A percentile compares a stretch with the other conserved stretches of the same genome.
These are phyloP conservation scores for Discostella stelligeroides DNA, from an alignment of 108 stramenopile species.

Conservation along the genomic window DNA sequence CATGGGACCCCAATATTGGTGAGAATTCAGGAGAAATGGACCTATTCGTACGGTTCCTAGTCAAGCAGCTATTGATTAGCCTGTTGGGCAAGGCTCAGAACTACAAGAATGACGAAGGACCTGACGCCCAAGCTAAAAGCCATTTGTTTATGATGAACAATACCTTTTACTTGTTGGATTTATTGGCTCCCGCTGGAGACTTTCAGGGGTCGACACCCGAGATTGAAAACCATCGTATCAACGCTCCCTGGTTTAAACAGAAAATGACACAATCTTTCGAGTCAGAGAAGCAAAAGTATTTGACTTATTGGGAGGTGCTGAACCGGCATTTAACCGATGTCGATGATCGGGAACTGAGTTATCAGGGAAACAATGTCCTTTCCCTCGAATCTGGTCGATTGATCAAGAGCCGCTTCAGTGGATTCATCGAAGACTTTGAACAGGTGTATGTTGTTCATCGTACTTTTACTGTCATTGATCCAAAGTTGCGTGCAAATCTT, in stretches of 20 bases:
- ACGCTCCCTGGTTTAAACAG: conserved; percentile 76
- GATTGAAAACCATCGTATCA: conserved; percentile 61
- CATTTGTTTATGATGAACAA: conserved; percentile 91
- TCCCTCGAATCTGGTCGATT: conserved; percentile 81
- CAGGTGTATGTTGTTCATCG: conserved; percentile 68
- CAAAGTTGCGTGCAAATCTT: conserved; percentile 61
- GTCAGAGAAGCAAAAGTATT: conserved; percentile 76
- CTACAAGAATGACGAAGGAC: conserved; percentile 63
- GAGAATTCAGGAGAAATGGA: conserved; percentile 87
- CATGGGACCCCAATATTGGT: conserved; percentile 88
- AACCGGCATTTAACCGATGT: conserved; percentile 75
- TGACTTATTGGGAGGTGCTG: conserved; percentile 70
- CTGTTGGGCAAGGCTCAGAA: conserved; percentile 76
- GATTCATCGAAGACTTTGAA: conserved; percentile 86
- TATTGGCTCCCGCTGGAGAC: conserved; percentile 57
- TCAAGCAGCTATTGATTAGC: conserved; percentile 74
- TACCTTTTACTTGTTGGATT: conserved; percentile 73
- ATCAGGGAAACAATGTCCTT: conserved; percentile 66
- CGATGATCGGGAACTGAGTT: conserved; percentile 70
- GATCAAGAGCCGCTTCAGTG: conserved; percentile 82
- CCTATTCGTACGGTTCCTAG: conserved; percentile 74
- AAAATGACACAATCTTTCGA: conserved; percentile 77
- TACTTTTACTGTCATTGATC: conserved; percentile 70
- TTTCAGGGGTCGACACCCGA: conserved; percentile 16
- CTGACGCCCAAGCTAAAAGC: conserved; percentile 55